Base-by-base conservation (phyloP, 768 basidiomycete species). In the Megacollybia marginata region DNA sequence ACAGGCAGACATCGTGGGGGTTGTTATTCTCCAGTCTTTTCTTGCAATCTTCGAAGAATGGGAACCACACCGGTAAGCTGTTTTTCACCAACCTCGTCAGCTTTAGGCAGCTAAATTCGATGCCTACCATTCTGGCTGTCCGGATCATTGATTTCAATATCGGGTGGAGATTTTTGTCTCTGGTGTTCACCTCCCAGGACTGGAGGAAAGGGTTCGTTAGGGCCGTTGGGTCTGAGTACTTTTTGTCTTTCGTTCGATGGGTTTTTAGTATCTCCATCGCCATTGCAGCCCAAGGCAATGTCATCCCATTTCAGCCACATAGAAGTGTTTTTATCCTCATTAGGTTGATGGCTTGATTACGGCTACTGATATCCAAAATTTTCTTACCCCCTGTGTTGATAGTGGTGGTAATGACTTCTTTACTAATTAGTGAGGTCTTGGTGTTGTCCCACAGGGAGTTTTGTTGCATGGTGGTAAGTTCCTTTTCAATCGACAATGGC, bases 371-470 rank as follows among this genome's bases (percentile, higher is more conserved):
- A 18, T 40, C 38, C 38, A 13, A 40, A 8, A 18, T 3, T 8
- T 40, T 40, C 8, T 15, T 40, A 3, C 38, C 38, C 38, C 38
- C 38, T 8, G 5, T 18, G 18, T 13, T 15, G 3, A 4, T 40
- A 2, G 38, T 2, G 5, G 38, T 8, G 23, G 4, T 28, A 2
- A 28, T 2, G 2, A 28, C 4, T 28, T 28, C 23, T 6, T 28
- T 28, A 6, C 23, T 28, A 3, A 28, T 28, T 6, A 15, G 13
- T 2, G 38, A 40, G 38, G 38, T 15, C 18, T 18, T 18, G 8
- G 33, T 35, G 23, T 28, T 28, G 15, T 56, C 42, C 57, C 57
- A 58, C 1, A 58, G 31, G 47, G 55, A 58, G 10, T 49, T 28
- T n/a, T 44, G 13, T 4, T 51, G 53, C 1, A 35, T 34, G 44